Conservation (phyloP, 1,284 basidiomycete species). For the Cryptococcus jaspeensis region DNA sequence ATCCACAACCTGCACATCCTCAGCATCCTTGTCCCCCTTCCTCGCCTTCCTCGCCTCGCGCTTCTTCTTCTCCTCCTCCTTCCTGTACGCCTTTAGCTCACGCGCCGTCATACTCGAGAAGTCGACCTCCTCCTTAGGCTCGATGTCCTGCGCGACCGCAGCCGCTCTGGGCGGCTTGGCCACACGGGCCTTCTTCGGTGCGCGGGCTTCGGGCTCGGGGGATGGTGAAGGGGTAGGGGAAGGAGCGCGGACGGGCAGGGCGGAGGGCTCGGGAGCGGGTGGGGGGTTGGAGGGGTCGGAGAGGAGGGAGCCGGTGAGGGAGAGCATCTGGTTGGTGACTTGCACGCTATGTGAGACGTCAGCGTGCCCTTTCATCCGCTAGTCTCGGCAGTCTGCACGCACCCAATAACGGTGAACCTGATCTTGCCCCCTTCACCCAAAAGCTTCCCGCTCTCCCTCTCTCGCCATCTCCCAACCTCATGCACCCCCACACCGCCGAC, state of each 20-base stretch:
- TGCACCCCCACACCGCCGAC: conserved; percentile 28
- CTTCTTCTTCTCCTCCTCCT: conserved; percentile 44
- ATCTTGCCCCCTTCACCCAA: conserved; percentile 74
- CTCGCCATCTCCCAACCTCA: conserved; percentile 73
- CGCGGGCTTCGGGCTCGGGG: conserved; percentile 22
- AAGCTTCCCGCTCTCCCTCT: conserved; percentile 65
- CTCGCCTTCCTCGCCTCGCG: conserved; percentile 42
- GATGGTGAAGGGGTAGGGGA: conserved; percentile 26
- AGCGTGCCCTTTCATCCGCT: not conserved
- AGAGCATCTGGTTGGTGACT: conserved; percentile 92
- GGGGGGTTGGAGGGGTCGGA: conserved; percentile 74
- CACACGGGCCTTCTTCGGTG: conserved; percentile 19
- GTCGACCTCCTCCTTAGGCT: conserved; percentile 26
- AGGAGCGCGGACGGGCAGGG: conserved; percentile 12
- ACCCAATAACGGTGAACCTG: conserved; percentile 90
- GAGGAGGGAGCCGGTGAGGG: conserved; percentile 85
- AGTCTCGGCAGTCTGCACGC: conserved; percentile 37
- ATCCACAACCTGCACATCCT: conserved; percentile 17
- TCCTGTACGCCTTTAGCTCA: conserved; percentile 43
- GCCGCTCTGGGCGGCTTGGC: not conserved
- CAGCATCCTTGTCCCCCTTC: conserved; percentile 22
- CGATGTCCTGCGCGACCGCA: not conserved
- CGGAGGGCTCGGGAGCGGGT: conserved; percentile 49
- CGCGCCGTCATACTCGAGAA: conserved; percentile 29
- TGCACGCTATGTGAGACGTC: conserved; percentile 62